Evolutionary conservation across 164 flowering plant species (phyloP), one percentile per base, ranked within the genome.

Genomic region (Amborella trichopoda): DNA sequence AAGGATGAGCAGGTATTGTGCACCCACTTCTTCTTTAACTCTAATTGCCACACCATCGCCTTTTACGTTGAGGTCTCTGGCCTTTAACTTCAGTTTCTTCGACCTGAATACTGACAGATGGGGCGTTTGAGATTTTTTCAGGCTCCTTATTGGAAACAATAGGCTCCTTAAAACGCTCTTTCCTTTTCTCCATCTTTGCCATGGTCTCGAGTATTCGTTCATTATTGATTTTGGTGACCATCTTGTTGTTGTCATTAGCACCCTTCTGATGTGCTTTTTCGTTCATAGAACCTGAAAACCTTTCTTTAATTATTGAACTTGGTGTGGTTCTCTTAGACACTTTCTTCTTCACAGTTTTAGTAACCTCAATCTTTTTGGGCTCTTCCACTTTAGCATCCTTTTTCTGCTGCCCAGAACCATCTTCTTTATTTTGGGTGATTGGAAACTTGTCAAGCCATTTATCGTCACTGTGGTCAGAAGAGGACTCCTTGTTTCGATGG

Each of bases 161-260:
- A 10, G 85, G 68, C 40, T 78, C 74, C 72, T 71, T 73, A 44
- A 83, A 83, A 6, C 89, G 76, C 60, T 80, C 80, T 55, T 74
- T 61, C 41, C 89, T 64, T 46, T 55, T 76, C 59, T 83, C 80
- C 88, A 83, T 83, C 68, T 80, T 83, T 13, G 67, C 77, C 24
- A 76, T 44, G 6, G 68, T 54, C 52, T 73, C 74, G 18, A 65
- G 74, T 51, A 83, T 78, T 46, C 79, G 60, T 26, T 52, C 46
- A 24, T 69, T 50, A 48, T 68, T 79, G 47, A 22, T 52, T 34
- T 30, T 67, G 2, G 23, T 54, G 30, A 8, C 58, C 42, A 5
- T 16, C 45, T 47, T 52, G 22, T 28, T 48, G 10, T 16, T 48
- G 50, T 44, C 41, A 23, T 49, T 40, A 49, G 61, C 46, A 51